A percentile compares a stretch with the other conserved stretches of the same genome.
Conservation (phyloP, 176 grass and related monocot species). For the Musa itinerans region DNA sequence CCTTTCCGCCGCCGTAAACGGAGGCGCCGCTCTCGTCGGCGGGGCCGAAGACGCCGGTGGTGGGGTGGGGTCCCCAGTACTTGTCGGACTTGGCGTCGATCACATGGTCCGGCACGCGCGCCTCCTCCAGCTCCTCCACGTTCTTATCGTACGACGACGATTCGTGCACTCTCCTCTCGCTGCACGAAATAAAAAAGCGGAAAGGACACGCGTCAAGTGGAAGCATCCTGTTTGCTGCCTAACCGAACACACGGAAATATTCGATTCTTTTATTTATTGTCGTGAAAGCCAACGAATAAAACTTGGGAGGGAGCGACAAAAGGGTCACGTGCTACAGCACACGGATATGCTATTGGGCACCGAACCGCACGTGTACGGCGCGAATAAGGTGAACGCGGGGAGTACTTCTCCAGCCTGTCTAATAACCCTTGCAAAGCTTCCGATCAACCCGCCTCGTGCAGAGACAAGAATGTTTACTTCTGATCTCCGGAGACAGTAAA, state of each 20-base stretch:
- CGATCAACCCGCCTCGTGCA: too few relatives aligned
- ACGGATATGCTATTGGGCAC: too few relatives aligned
- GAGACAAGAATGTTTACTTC: too few relatives aligned
- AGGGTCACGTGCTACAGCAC: too few relatives aligned
- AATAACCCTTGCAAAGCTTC: too few relatives aligned
- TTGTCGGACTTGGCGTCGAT: constrained; percentile 60
- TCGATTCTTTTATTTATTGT: too few relatives aligned
- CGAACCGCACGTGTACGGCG: too few relatives aligned
- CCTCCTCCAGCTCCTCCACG: constrained; percentile 64
- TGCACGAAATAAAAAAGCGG: background rate
- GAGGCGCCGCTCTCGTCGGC: constrained; percentile 11
- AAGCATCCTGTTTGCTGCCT: background rate
- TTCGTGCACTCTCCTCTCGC: constrained; percentile 53
- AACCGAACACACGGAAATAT: background rate
- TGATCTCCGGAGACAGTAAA: too few relatives aligned
- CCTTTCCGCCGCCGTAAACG: constrained; percentile 3
- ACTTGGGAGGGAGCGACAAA: too few relatives aligned
- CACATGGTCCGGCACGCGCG: constrained; percentile 81
- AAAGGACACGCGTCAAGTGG: background rate
- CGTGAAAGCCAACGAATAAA: too few relatives aligned
- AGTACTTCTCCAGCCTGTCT: too few relatives aligned
- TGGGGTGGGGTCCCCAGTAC: constrained; percentile 80
- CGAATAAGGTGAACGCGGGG: too few relatives aligned
- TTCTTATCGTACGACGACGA: constrained; percentile 91
- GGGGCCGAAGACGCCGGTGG: constrained; percentile 83